Conservation (phyloP, 805 yeast species). For the Yarrowia sp. region DNA sequence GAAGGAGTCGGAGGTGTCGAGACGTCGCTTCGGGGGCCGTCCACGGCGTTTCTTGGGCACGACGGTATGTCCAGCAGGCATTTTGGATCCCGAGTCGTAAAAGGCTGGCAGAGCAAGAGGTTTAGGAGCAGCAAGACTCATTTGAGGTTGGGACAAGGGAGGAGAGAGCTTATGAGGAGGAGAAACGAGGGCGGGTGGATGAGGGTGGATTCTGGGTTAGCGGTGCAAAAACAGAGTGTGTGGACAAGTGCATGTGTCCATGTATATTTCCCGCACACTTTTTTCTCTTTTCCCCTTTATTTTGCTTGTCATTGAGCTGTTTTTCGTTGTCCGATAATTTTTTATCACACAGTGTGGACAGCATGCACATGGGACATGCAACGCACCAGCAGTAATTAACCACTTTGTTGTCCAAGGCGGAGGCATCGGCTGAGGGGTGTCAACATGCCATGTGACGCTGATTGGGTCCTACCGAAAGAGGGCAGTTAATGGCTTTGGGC, state of each 20-base stretch:
- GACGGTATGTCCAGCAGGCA: neutral
- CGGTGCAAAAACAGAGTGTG: too few species aligned
- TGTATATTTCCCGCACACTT: too few species aligned
- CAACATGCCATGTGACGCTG: neutral
- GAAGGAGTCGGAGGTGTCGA: slow-evolving; percentile 8
- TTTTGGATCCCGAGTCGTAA: neutral
- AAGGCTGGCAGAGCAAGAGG: slow-evolving; percentile 12
- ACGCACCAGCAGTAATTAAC: neutral
- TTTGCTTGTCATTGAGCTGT: neutral
- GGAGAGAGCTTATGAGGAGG: neutral
- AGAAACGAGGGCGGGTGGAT: neutral
- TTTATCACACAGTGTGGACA: neutral
- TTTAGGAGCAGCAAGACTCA: slow-evolving; percentile 25
- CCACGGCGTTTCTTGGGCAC: slow-evolving; percentile 9
- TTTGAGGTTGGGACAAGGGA: neutral
- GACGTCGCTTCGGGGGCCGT: slow-evolving; percentile 3
- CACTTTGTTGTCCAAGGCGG: neutral
- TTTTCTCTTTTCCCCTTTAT: neutral
- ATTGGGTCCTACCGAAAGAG: neutral
- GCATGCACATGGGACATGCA: neutral
- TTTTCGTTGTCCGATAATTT: neutral
- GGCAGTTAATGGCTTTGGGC: neutral
- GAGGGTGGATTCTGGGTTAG: neutral
- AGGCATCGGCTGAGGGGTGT: neutral
- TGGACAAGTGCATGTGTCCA: too few species aligned